Percentiles rank a stretch among this genome's conserved stretches.
These are phyloP conservation scores for Mortierella sp. DNA, from an alignment of 371 early-diverging fungal genomes.

Conservation along the genomic window DNA sequence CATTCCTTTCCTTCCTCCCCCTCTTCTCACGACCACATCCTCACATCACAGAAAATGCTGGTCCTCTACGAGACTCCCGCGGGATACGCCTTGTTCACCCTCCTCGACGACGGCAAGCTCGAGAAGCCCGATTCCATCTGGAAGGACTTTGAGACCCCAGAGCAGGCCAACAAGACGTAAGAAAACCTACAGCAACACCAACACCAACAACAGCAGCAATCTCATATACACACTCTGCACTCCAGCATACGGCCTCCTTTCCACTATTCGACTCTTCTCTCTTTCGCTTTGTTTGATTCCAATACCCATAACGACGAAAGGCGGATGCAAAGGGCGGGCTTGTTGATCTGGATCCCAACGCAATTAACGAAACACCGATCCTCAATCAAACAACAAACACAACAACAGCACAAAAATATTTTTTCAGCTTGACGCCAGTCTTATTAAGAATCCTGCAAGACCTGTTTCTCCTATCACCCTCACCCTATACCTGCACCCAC, in stretches of 20 bases:
- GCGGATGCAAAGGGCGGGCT: background rate
- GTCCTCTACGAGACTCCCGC: constrained; percentile 95
- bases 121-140: constrained; percentile 80
- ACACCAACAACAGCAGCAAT: background rate
- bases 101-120: constrained; percentile 85
- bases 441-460: background rate
- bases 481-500: background rate
- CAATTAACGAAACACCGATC: background rate
- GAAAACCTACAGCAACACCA: constrained; percentile 15
- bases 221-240: too few relatives aligned
- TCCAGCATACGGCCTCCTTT: too few relatives aligned
- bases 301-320: too few relatives aligned
- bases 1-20: constrained; percentile 60
- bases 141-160: constrained; percentile 84
- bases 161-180: constrained; percentile 84
- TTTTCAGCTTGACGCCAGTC: background rate
- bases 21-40: constrained; percentile 88
- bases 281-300: too few relatives aligned
- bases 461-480: background rate
- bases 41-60: constrained; percentile 91
- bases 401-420: constrained; percentile 3
- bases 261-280: too few relatives aligned
- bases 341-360: background rate
- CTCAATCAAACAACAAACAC: constrained; percentile 12
- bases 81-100: constrained; percentile 92